Conservation (phyloP, 2,329 filamentous ascomycete genomes). For the Bipolaris bicolor region DNA sequence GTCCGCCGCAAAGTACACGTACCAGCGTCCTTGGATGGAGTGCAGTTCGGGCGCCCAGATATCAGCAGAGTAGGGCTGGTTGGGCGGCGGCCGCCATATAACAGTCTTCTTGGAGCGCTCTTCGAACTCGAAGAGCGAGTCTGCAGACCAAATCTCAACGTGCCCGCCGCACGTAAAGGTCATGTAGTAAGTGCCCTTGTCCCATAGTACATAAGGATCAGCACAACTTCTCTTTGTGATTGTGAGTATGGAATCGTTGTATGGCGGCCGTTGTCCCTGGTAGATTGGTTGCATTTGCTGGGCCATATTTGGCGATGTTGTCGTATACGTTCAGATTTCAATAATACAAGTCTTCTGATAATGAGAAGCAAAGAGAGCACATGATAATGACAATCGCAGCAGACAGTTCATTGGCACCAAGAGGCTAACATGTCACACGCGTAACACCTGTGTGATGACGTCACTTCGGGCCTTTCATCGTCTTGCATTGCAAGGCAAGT, state of each 20-base stretch:
- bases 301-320: slow-evolving; percentile 4
- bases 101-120: slow-evolving; percentile 47
- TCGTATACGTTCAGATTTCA: neutral
- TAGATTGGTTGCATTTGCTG: slow-evolving; percentile 14
- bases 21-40: slow-evolving; percentile 58
- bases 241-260: slow-evolving; percentile 51
- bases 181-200: slow-evolving; percentile 54
- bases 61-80: slow-evolving; percentile 52
- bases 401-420: slow-evolving; percentile 1
- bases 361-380: neutral
- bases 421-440: slow-evolving; percentile 17
- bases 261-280: slow-evolving; percentile 26
- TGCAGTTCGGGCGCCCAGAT: slow-evolving; percentile 65
- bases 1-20: slow-evolving; percentile 58
- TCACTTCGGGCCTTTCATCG: slow-evolving; percentile 11
- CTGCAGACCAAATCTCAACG: slow-evolving; percentile 54
- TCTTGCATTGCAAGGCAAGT: neutral
- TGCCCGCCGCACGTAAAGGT: slow-evolving; percentile 55
- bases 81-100: slow-evolving; percentile 53
- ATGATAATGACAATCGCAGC: neutral
- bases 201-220: slow-evolving; percentile 54
- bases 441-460: slow-evolving; percentile 19
- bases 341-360: neutral
- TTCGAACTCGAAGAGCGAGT: slow-evolving; percentile 50
- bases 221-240: slow-evolving; percentile 51